Conservation (phyloP, 352 stramenopile genomes). For the Phytophthora citricola region DNA sequence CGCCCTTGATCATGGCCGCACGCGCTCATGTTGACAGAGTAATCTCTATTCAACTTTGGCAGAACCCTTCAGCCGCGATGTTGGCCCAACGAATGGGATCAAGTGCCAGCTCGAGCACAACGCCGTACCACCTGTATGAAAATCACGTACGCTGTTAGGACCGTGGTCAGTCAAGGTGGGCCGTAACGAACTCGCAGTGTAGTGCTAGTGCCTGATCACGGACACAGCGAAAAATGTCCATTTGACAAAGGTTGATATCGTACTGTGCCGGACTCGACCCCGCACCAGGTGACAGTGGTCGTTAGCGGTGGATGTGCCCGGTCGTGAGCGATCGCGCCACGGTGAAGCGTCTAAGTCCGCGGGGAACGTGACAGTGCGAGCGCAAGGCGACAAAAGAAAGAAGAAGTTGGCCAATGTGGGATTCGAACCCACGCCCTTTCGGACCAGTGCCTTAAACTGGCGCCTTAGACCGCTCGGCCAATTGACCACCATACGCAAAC, state of each 20-base stretch:
- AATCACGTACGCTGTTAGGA: neutral
- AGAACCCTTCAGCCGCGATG: too few relatives aligned
- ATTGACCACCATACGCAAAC: slow-evolving; percentile 8
- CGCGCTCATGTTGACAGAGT: too few relatives aligned
- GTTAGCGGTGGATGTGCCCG: neutral
- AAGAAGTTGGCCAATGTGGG: slow-evolving; percentile 20
- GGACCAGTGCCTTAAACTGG: slow-evolving; percentile 18
- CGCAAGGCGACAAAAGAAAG: slow-evolving; percentile 6
- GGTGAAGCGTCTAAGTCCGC: neutral
- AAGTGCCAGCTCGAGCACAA: neutral
- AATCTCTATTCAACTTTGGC: too few relatives aligned
- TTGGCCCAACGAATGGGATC: too few relatives aligned
- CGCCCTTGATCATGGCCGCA: too few relatives aligned
- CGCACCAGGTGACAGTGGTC: neutral
- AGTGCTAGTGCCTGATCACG: neutral
- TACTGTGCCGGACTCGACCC: neutral
- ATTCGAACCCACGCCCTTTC: slow-evolving; percentile 22
- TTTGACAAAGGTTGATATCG: slow-evolving; percentile 5
- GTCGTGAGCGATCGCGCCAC: too few relatives aligned
- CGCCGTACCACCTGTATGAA: too few relatives aligned
- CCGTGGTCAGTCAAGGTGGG: too few relatives aligned
- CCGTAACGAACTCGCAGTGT: neutral
- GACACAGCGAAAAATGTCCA: neutral
- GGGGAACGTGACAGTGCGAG: neutral
- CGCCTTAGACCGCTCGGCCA: slow-evolving; percentile 9